These are phyloP conservation scores for Ramaria sp. DNA, from an alignment of 768 basidiomycete species.

Conservation along the genomic window DNA sequence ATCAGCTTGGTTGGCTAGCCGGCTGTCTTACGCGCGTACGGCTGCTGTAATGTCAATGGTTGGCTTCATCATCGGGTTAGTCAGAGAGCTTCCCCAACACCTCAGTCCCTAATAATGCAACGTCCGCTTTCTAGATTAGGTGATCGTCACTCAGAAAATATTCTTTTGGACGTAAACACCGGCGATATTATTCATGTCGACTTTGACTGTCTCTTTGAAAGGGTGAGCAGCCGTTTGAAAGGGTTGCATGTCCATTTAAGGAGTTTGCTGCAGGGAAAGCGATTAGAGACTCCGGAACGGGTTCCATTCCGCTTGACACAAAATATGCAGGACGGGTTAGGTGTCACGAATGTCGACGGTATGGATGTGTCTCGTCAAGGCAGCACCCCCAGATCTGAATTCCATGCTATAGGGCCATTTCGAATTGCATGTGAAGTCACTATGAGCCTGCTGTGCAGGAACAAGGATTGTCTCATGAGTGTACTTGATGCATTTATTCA, in stretches of 20 bases:
- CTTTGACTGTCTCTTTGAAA: constrained; percentile 96
- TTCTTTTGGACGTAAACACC: constrained; percentile 76
- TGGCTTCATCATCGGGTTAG: constrained; percentile 89
- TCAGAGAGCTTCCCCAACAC: background rate
- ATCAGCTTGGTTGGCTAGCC: constrained; percentile 83
- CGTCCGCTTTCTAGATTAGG: constrained; percentile 54
- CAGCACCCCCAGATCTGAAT: background rate
- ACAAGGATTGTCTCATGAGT: constrained; percentile 89
- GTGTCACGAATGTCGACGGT: constrained; percentile 91
- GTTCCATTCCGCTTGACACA: constrained; percentile 94
- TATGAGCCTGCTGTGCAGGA: constrained; percentile 74
- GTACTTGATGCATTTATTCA: constrained; percentile 95
- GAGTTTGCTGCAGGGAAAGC: constrained; percentile 45
- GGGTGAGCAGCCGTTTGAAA: constrained; percentile 34
- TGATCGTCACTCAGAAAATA: constrained; percentile 94
- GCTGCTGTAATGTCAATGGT: constrained; percentile 99
- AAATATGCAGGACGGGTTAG: constrained; percentile 85
- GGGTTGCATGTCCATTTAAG: background rate
- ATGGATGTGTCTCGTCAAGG: constrained; percentile 5
- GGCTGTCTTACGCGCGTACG: constrained; percentile 79
- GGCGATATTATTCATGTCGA: constrained; percentile 96
- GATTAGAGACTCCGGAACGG: constrained; percentile 77
- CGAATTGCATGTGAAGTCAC: constrained; percentile 88
- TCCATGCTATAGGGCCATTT: constrained; percentile 53
- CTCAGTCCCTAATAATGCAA: background rate